These are phyloP conservation scores for Nephelium lappaceum DNA, from an alignment of 345 rosid genomes.

Conservation along the genomic window DNA sequence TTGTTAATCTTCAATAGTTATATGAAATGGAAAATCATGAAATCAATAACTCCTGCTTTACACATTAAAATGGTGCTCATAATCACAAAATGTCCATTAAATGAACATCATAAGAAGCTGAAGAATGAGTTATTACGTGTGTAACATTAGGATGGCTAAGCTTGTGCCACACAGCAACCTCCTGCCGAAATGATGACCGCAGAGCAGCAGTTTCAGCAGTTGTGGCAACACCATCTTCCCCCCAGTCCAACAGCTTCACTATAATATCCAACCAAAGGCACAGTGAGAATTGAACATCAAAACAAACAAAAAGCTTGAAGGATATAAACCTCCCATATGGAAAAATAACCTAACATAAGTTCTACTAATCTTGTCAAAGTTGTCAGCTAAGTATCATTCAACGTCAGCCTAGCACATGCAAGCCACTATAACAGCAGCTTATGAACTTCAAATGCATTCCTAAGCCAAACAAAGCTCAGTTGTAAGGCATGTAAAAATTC, in stretches of 20 bases:
- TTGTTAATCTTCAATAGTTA: background rate
- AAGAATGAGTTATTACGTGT: constrained; percentile 46
- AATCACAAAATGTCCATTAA: background rate
- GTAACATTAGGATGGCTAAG: constrained; percentile 93
- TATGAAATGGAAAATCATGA: constrained; percentile 6
- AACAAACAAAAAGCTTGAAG: background rate
- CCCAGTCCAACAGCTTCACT: constrained; percentile 96
- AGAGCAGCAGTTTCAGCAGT: constrained; percentile 73
- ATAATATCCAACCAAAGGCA: constrained; percentile 23
- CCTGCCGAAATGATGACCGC: constrained; percentile 79
- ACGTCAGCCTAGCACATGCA: background rate
- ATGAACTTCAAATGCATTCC: background rate
- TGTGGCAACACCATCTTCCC: constrained; percentile 68
- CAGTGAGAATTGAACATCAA: constrained; percentile 12
- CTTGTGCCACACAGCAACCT: constrained; percentile 97
- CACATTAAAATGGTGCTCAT: background rate
- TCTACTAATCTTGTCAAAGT: background rate
- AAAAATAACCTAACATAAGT: background rate
- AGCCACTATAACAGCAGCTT: background rate
- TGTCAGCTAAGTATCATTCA: background rate
- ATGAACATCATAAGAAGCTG: constrained; percentile 5
- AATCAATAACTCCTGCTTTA: constrained; percentile 5
- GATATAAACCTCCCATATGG: background rate
- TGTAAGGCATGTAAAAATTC: background rate
- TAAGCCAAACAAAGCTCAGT: background rate